A percentile compares a stretch with the other conserved stretches of the same genome.
phyloP scores from a whole-genome alignment of 768 basidiomycete species.

The Termitomyces sp. region DNA sequence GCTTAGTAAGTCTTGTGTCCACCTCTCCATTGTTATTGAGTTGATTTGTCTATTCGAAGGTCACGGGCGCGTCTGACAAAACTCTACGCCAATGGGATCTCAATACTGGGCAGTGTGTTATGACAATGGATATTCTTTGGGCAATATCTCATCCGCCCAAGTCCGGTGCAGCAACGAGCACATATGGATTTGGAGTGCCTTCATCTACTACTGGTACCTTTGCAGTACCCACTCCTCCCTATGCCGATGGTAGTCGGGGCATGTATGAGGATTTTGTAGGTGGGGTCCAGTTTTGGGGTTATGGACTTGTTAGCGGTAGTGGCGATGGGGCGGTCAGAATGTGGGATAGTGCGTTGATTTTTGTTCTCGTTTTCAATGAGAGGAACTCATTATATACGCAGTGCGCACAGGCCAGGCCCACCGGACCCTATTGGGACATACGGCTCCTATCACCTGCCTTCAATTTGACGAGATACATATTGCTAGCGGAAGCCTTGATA shows the following conservation, averaged over 20 bases:
- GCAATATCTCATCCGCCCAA: conserved; percentile 88
- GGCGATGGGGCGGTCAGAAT: conserved; percentile 97
- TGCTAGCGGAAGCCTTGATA: conserved; percentile 90
- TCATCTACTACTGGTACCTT: conserved; percentile 64
- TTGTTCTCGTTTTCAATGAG: background rate
- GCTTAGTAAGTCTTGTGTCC: conserved; percentile 57
- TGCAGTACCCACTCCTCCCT: conserved; percentile 82
- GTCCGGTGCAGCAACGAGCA: conserved; percentile 36
- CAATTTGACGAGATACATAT: conserved; percentile 97
- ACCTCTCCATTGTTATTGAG: conserved; percentile 1
- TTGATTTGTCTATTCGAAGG: conserved; percentile 46
- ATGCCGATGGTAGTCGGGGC: conserved; percentile 88
- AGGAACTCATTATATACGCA: conserved; percentile 25
- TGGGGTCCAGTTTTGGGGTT: conserved; percentile 98
- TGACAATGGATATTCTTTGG: conserved; percentile 99
- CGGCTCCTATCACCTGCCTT: conserved; percentile 87
- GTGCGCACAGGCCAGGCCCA: conserved; percentile 99
- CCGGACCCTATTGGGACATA: conserved; percentile 90
- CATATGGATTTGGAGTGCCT: conserved; percentile 45
- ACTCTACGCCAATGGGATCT: conserved; percentile 99
- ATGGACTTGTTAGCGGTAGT: conserved; percentile 94
- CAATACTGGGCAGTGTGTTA: conserved; percentile 93
- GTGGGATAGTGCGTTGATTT: conserved; percentile 90
- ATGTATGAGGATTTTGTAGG: conserved; percentile 98
- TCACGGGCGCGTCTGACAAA: conserved; percentile 97